These are phyloP conservation scores for Pulveroboletus sp. DNA, from an alignment of 768 basidiomycete genomes.

Conservation along the genomic window DNA sequence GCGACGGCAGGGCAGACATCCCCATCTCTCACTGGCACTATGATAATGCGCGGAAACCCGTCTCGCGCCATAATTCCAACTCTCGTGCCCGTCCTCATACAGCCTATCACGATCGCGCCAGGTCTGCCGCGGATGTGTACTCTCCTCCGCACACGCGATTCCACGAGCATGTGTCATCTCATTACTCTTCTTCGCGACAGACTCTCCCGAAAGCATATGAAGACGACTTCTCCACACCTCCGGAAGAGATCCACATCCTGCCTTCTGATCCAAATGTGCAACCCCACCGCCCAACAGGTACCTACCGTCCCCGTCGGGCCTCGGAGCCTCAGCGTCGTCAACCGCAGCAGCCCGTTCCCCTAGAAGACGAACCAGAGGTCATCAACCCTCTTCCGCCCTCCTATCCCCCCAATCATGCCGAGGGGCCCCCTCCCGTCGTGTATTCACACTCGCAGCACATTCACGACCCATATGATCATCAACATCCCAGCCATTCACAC, in stretches of 20 bases:
- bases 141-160: conserved; percentile 32
- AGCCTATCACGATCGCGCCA: conserved; percentile 35
- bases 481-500: conserved; percentile 35
- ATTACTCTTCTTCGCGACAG: conserved; percentile 13
- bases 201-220: conserved; percentile 16
- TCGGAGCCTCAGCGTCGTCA: conserved; percentile 29
- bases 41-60: conserved; percentile 13
- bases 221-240: conserved; percentile 31
- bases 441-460: conserved; percentile 43
- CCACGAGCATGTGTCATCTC: conserved; percentile 17
- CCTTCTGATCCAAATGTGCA: conserved; percentile 45
- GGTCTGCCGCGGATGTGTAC: conserved; percentile 33
- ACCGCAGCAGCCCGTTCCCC: conserved; percentile 13
- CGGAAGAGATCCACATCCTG: conserved; percentile 63
- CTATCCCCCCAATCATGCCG: conserved; percentile 21
- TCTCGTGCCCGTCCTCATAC: conserved; percentile 28
- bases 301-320: conserved; percentile 30
- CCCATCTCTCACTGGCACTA: conserved; percentile 53
- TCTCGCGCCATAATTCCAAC: conserved; percentile 22
- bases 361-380: conserved; percentile 30
- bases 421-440: conserved; percentile 24
- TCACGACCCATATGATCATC: conserved; percentile 33
- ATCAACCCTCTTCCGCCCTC: conserved; percentile 33
- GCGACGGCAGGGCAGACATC: conserved; percentile 60
- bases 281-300: conserved; percentile 29